phyloP scores from a whole-genome alignment of 148 eudicot genomes.

The Diospyros lotus region DNA sequence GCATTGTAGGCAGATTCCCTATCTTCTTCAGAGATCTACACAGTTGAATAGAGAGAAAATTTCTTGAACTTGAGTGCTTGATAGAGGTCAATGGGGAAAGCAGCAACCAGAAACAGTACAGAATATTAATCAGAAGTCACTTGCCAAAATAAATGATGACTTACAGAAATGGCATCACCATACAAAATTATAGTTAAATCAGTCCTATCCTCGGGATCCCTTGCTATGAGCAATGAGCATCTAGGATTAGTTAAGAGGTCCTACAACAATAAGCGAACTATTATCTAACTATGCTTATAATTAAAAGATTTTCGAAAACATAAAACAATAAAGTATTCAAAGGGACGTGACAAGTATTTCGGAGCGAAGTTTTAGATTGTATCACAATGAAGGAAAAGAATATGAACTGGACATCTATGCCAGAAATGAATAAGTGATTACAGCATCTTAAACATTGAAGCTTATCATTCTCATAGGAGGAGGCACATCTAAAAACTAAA shows the following conservation, averaged over 20 bases:
- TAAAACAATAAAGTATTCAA: neutral
- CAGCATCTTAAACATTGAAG: too few species aligned
- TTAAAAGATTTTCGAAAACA: neutral
- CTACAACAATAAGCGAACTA: conserved; percentile 35
- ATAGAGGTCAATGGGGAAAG: neutral
- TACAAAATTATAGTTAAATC: conserved; percentile 73
- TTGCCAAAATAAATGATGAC: conserved; percentile 10
- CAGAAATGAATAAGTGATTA: too few species aligned
- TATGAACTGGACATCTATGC: too few species aligned
- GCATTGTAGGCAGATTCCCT: conserved; percentile 49
- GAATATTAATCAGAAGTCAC: neutral
- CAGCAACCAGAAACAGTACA: neutral
- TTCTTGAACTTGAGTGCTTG: neutral
- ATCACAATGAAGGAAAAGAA: too few species aligned
- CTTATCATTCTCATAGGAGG: too few species aligned
- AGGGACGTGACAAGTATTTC: too few species aligned
- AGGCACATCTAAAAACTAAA: too few species aligned
- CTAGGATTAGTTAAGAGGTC: conserved; percentile 66
- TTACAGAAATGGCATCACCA: conserved; percentile 76
- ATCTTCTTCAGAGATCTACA: conserved; percentile 54
- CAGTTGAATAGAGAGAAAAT: conserved; percentile 1
- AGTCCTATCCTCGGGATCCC: conserved; percentile 84
- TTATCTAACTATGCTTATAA: neutral
- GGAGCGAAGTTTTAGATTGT: too few species aligned
- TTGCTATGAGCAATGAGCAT: conserved; percentile 84